Evolutionary conservation across 2,329 filamentous ascomycete genomes (phyloP).

Genomic region (Periconia sp.): DNA sequence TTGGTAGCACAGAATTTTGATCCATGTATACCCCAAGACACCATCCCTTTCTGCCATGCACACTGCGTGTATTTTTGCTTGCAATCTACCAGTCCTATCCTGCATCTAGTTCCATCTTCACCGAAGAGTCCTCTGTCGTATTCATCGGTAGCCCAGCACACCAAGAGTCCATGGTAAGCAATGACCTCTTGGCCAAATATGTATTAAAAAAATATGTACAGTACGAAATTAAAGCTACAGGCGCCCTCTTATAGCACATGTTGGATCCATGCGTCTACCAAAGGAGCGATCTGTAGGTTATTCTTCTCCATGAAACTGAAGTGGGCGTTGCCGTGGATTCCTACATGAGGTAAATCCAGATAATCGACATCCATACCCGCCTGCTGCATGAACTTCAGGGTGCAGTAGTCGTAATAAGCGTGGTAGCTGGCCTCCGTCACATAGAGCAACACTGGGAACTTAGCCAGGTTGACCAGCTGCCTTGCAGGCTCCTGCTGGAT

Average conservation of each 20-base stretch:
- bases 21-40: too few relatives aligned
- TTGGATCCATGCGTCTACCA: not conserved
- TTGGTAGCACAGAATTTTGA: too few relatives aligned
- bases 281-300: not conserved
- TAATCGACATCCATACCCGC: constrained; percentile 12
- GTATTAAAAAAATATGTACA: too few relatives aligned
- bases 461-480: constrained; percentile 55
- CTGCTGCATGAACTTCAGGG: constrained; percentile 57
- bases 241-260: not conserved
- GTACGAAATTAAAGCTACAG: too few relatives aligned
- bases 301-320: constrained; percentile 5
- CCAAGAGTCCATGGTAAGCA: too few relatives aligned
- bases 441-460: constrained; percentile 56
- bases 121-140: too few relatives aligned
- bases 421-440: constrained; percentile 61
- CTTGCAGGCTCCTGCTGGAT: constrained; percentile 31
- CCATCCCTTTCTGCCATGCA: too few relatives aligned
- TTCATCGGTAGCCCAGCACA: too few relatives aligned
- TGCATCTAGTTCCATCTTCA: too few relatives aligned
- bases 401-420: constrained; percentile 60
- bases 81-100: too few relatives aligned
- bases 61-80: too few relatives aligned
- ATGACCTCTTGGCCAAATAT: too few relatives aligned
- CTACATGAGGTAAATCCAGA: not conserved
- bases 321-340: not conserved